Base-by-base conservation (phyloP, 257 asterid genomes). In the Gentiana macrophylla region DNA sequence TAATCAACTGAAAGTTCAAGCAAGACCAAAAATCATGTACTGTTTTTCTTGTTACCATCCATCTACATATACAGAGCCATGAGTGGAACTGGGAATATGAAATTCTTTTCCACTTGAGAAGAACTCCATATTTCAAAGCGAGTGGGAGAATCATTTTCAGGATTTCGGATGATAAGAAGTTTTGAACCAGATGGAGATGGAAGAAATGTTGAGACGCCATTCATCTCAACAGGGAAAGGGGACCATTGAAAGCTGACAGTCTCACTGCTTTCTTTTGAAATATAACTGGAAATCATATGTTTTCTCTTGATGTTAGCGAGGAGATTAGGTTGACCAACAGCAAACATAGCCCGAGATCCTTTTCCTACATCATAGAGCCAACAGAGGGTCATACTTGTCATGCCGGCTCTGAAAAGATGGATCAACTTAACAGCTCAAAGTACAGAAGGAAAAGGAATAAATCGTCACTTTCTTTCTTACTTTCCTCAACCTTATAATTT, bases 121-220 rank as follows among this genome's bases (percentile, higher is more conserved):
- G 81, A 72, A 61, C 81, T 84, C 97, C 97, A 92, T 62, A 92
- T 78, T 76, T 92, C 99, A 54, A 92, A 72, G 57, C 70, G 92
- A 37, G 83, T 83, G 5, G 86, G 89, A 67, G 94, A 78, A 66
- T 79, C 94, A 52, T 73, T 82, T 77, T 85, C 99, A 46, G 81
- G 61, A 63, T 85, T 88, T 63, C 93, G 81, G 62, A 92, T 55
- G 37, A 92, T 78, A 35, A 88, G 80, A 67, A 88, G 85, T 74
- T 80, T 92, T 59, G 85, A 81, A 62, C 99, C 99, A 32, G 97
- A 88, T 50, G 94, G 95, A 53, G 95, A 88, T 35, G 99, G 99
- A 52, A 81, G 74, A 79, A 88, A 59, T 9, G 77, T 43, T 53
- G 91, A 79, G 55, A 82, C 94, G 32, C 94, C 80, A 1, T 69